These are phyloP conservation scores for Claviceps sorghi DNA, from an alignment of 2,329 filamentous ascomycete genomes.

Conservation along the genomic window DNA sequence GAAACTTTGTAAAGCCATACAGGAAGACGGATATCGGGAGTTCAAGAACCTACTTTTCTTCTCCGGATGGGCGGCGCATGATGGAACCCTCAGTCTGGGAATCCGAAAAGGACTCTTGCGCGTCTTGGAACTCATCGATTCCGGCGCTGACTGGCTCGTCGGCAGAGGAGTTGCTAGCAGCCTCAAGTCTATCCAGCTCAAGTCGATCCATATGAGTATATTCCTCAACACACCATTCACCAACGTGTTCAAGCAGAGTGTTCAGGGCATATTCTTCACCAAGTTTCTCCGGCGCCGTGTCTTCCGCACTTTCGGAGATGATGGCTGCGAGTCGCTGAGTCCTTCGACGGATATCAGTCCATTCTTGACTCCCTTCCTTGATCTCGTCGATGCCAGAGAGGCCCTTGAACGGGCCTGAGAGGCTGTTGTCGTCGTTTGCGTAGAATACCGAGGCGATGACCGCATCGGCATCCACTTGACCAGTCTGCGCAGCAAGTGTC, in stretches of 20 bases:
- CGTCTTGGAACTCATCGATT: neutral
- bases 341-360: neutral
- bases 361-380: neutral
- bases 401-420: conserved; percentile 13
- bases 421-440: neutral
- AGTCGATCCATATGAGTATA: conserved; percentile 6
- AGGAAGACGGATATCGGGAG: neutral
- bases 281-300: conserved; percentile 7
- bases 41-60: conserved; percentile 1
- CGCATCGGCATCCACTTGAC: conserved; percentile 7
- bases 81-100: neutral
- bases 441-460: conserved; percentile 19
- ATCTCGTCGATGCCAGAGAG: conserved; percentile 8
- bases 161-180: neutral
- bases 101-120: neutral
- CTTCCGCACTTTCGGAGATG: conserved; percentile 1
- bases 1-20: no score
- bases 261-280: conserved; percentile 8
- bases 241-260: conserved; percentile 9
- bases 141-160: neutral
- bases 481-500: conserved; percentile 7
- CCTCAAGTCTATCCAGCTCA: conserved; percentile 2
- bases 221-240: conserved; percentile 9
- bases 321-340: neutral
- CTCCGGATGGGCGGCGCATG: neutral